Percentiles rank a stretch among this genome's conserved stretches.
phyloP scores from a whole-genome alignment of 2,329 filamentous ascomycete genomes.

The Talaromyces funiculosus region DNA sequence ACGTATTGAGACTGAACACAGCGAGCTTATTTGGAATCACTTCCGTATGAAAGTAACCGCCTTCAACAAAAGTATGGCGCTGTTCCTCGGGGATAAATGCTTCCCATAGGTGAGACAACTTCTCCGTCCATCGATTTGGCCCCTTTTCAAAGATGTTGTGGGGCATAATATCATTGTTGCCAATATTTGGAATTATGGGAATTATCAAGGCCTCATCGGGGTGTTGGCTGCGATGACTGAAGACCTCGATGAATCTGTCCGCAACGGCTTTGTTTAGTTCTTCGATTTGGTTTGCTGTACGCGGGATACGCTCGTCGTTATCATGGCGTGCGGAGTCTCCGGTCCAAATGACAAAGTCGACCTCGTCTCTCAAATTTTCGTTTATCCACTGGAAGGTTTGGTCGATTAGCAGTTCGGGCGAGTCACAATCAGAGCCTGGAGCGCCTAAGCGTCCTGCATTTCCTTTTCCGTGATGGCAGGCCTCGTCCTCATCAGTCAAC shows the following conservation, averaged over 20 bases:
- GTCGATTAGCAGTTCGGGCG: constrained; percentile 72
- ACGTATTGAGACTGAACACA: constrained; percentile 89
- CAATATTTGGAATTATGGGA: constrained; percentile 82
- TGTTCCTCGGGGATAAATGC: constrained; percentile 89
- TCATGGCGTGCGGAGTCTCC: constrained; percentile 87
- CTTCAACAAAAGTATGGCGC: constrained; percentile 81
- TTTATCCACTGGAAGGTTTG: constrained; percentile 87
- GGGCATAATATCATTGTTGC: constrained; percentile 95
- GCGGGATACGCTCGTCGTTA: constrained; percentile 73
- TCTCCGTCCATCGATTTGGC: constrained; percentile 78
- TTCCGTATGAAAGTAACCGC: constrained; percentile 92
- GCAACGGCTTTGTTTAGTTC: constrained; percentile 70
- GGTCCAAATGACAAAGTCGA: constrained; percentile 92
- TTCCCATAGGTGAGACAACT: constrained; percentile 73
- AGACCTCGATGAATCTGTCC: constrained; percentile 68
- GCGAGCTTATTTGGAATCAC: constrained; percentile 80
- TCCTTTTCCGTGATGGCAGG: constrained; percentile 76
- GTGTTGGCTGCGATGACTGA: constrained; percentile 52
- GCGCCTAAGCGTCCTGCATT: constrained; percentile 76
- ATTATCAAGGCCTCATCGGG: constrained; percentile 57
- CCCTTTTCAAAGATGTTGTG: constrained; percentile 88
- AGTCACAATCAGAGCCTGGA: constrained; percentile 83
- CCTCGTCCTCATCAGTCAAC: constrained; percentile 60
- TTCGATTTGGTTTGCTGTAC: constrained; percentile 69
- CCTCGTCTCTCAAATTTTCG: constrained; percentile 65